Evolutionary conservation across 2,329 filamentous ascomycete species (phyloP), one percentile per base, ranked within the genome.

Genomic region (Hirsutella thompsonii): DNA sequence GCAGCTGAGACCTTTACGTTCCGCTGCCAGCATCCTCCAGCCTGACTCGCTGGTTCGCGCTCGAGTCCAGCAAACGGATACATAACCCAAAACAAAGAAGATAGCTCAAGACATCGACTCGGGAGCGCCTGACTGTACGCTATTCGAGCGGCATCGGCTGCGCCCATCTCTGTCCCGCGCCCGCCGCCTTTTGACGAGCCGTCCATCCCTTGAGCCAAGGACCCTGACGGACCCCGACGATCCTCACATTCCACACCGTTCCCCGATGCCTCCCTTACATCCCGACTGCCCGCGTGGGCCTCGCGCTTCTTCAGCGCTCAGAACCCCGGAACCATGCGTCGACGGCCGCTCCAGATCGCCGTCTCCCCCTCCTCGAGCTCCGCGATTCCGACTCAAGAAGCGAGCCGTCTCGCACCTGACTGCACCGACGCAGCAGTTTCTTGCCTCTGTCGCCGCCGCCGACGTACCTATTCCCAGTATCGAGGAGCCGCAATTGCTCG

Each of bases 401-500:
- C 73, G 74, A 49, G 66, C 69, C 51, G 65, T 66, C 30, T 68
- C 72, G 35, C 65, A 69, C 42, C 61, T 74, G 10, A 58, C 67
- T 44, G 75, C 75, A 30, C 75, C 77, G 2, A 81, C 77, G 1
- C 67, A 78, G 51, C 74, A 81, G 39, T 81, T 81, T 51, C 68
- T 81, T n/a, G 76, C 75, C 3, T 80, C 76, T 4, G 77, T 81
- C 43, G 76, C 74, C 36, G 75, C 76, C 16, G 77, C 75, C 45
- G 77, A 81, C 53, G 63, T 79, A 4, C 74, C 76, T 20, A 70
- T 81, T 39, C 77, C 76, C 13, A 80, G 76, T 55, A 79, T 81
- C 42, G 77, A 81, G 56, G 65, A 72, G 45, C 68, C 73, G 39
- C 63, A 67, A 33, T 56, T 61, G 20, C 49, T 60, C 32, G 64